Evolutionary conservation across 495 filamentous ascomycete genomes (phyloP), one percentile per base, ranked within the genome.

Genomic region (Astrothelium macrocarpum): DNA sequence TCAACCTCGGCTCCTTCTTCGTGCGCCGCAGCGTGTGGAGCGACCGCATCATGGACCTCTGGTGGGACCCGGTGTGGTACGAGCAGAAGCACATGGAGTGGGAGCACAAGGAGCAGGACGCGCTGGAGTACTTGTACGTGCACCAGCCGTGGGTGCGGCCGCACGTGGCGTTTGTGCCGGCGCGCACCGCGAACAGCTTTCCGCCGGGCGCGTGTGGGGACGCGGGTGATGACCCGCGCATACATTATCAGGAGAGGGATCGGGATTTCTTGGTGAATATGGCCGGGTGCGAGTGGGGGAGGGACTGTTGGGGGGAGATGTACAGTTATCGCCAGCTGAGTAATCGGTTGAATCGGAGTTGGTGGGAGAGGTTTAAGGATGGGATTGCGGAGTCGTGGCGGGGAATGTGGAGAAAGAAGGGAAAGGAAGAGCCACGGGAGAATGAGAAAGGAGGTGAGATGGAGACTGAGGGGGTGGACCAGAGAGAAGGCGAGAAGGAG

Each of bases 1-100:
- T 99, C 81, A 97, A 96, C 71, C 84, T 99, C 0, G 94, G 94
- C 2, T 95, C 90, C 25, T 99, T 99, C 82, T 91, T 99, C 74
- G 77, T 97, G 32, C 82, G 84, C 28, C 84, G 95, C 16, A 87
- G 87, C 65, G 76, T 84, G 14, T 99, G 93, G 91, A 89, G 90
- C 0, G 94, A 97, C 70, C 89, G 91, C 20, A 71, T 99, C 7
- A 82, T 99, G 29, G 94, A 99, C 73, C 83, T 95, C 63, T 99
- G 93, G 94, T 99, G 95, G 95, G 94, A 99, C 70, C 94, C 94
- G 0, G 91, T 97, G 42, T 85, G 88, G 62, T 99, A 99, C 75
- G 94, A 99, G 76, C 95, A 97, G 77, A 93, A 90, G 74, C 94
- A 99, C 71, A 97, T 97, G 93, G 83, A 96, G 65, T 99, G 94